Evolutionary conservation across 352 stramenopile species (phyloP).

Genomic region (Pythium sukuiense): DNA sequence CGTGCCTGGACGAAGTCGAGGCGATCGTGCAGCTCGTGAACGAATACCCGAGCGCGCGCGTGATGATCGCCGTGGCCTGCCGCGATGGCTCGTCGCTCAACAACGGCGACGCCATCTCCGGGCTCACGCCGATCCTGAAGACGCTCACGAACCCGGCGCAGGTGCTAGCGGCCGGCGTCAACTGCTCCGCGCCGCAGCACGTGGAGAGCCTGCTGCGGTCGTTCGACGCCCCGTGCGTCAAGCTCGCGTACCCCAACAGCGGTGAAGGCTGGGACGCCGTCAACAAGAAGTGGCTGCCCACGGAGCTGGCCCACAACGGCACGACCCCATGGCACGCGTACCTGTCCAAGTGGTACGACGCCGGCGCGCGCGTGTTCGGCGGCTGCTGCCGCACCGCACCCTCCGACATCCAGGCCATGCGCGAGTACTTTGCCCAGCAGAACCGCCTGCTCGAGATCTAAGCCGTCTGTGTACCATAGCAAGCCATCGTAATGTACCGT

Average conservation of each 20-base stretch:
- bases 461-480: neutral
- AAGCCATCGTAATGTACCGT: neutral
- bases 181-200: constrained; percentile 80
- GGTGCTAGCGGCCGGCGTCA: constrained; percentile 78
- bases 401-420: constrained; percentile 65
- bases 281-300: constrained; percentile 71
- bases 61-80: constrained; percentile 69
- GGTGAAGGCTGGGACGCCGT: constrained; percentile 79
- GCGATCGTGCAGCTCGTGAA: constrained; percentile 80
- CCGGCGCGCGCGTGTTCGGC: constrained; percentile 74
- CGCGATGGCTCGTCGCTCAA: constrained; percentile 63
- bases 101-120: constrained; percentile 58
- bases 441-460: constrained; percentile 18
- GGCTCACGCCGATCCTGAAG: constrained; percentile 41
- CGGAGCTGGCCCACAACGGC: constrained; percentile 27
- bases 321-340: constrained; percentile 58
- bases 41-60: constrained; percentile 48
- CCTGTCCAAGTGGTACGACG: constrained; percentile 63
- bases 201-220: constrained; percentile 59
- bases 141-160: constrained; percentile 54
- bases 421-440: constrained; percentile 42
- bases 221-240: constrained; percentile 48
- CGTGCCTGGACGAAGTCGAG: constrained; percentile 78
- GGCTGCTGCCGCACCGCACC: constrained; percentile 83
- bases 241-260: constrained; percentile 85